phyloP scores from a whole-genome alignment of 371 early-diverging fungal genomes.

The Mortierella sp. region DNA sequence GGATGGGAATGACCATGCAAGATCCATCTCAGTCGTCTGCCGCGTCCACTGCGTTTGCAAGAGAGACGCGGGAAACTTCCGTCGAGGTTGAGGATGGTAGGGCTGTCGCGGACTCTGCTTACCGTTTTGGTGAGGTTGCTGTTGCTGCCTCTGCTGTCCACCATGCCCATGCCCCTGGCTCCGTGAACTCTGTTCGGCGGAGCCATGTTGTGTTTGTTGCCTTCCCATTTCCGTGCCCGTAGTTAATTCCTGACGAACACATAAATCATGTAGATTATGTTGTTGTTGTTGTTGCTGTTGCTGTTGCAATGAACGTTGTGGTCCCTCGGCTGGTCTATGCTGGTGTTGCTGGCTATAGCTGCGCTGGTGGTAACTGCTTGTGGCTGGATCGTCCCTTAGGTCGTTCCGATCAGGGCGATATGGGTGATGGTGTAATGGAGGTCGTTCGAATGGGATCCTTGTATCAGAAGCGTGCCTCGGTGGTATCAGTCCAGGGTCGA shows the following conservation, averaged over 20 bases:
- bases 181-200: not conserved
- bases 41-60: not conserved
- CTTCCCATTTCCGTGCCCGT: constrained; percentile 1
- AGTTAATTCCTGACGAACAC: not conserved
- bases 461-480: not conserved
- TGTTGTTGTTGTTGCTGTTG: not conserved
- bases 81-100: not conserved
- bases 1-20: not conserved
- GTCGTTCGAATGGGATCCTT: not conserved
- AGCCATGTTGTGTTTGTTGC: not conserved
- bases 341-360: not conserved
- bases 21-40: not conserved
- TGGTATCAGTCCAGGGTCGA: not conserved
- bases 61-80: not conserved
- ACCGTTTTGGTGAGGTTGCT: not conserved
- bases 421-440: not conserved
- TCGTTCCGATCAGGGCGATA: not conserved
- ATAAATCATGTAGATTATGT: not conserved
- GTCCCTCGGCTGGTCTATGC: not conserved
- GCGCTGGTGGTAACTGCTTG: not conserved
- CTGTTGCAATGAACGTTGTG: no score
- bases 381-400: not conserved
- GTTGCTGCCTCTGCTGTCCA: not conserved
- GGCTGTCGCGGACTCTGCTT: not conserved
- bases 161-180: not conserved